Evolutionary conservation across 257 asterid genomes (phyloP).

Genomic region (Solanum chmielewskii): DNA sequence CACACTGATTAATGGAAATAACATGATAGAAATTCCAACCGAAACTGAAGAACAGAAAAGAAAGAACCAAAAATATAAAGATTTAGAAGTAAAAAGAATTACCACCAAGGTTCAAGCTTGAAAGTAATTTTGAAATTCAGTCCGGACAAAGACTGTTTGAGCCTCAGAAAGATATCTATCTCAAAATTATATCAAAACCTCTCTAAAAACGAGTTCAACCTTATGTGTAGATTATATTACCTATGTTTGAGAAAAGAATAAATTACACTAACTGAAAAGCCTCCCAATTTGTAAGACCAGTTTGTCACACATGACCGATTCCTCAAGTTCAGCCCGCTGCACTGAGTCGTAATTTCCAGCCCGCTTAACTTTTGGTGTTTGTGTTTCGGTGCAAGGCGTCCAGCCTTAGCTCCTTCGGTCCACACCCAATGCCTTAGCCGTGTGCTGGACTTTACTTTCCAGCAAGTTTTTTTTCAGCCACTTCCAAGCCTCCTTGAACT

Average conservation of each 20-base stretch:
- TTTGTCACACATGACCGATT: neutral
- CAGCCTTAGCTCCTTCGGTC: neutral
- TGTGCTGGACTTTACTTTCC: neutral
- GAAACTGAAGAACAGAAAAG: neutral
- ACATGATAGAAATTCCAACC: neutral
- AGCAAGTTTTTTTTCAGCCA: neutral
- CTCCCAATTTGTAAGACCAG: neutral
- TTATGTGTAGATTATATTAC: neutral
- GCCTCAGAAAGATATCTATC: neutral
- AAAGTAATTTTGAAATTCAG: neutral
- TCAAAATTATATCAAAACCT: neutral
- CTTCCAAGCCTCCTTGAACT: neutral
- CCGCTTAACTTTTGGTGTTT: neutral
- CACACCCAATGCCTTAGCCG: neutral
- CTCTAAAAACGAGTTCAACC: neutral
- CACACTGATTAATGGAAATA: neutral
- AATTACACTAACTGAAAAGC: neutral
- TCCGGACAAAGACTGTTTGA: neutral
- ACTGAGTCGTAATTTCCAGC: neutral
- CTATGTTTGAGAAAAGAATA: neutral
- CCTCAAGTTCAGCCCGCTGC: neutral
- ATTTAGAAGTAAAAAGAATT: neutral
- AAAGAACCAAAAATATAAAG: neutral
- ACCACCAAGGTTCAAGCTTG: neutral
- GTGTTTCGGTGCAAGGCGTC: neutral